Evolutionary conservation across 2,329 filamentous ascomycete species (phyloP).

Genomic region (Plenodomus biglobosus): DNA sequence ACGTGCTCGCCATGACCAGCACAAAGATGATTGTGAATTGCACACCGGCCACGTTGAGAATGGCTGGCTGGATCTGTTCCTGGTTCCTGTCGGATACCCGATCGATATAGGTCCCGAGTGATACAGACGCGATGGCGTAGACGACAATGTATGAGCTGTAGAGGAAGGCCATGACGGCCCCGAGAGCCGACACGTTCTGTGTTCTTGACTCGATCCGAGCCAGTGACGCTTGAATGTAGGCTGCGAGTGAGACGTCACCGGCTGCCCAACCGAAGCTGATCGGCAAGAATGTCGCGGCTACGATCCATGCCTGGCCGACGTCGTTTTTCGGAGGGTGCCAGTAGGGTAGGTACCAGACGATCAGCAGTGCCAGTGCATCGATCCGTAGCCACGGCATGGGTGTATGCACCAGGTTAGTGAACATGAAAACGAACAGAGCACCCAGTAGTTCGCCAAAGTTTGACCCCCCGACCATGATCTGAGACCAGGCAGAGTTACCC

Average conservation of each 20-base stretch:
- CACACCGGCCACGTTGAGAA: conserved; percentile 51
- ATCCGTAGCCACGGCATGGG: conserved; percentile 56
- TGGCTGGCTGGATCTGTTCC: conserved; percentile 45
- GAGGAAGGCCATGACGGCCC: conserved; percentile 56
- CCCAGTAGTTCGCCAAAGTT: conserved; percentile 56
- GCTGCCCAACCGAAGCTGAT: conserved; percentile 54
- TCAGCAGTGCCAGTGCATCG: conserved; percentile 50
- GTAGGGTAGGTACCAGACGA: conserved; percentile 54
- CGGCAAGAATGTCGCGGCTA: conserved; percentile 51
- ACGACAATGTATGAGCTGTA: conserved; percentile 55
- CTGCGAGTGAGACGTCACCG: conserved; percentile 54
- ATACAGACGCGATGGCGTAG: conserved; percentile 50
- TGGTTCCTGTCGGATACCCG: conserved; percentile 42
- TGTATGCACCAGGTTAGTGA: conserved; percentile 52
- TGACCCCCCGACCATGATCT: conserved; percentile 55
- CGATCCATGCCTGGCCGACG: conserved; percentile 51
- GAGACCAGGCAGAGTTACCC: conserved; percentile 52
- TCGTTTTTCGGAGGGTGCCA: conserved; percentile 48
- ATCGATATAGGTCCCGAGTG: conserved; percentile 53
- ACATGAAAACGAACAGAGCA: conserved; percentile 53
- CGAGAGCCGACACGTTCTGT: conserved; percentile 52
- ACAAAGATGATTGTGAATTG: conserved; percentile 51
- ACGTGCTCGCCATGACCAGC: conserved; percentile 49
- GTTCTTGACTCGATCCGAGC: conserved; percentile 49
- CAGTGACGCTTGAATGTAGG: conserved; percentile 56